These are phyloP conservation scores for Rhizopus sp. DNA, from an alignment of 371 early-diverging fungal genomes.

Conservation along the genomic window DNA sequence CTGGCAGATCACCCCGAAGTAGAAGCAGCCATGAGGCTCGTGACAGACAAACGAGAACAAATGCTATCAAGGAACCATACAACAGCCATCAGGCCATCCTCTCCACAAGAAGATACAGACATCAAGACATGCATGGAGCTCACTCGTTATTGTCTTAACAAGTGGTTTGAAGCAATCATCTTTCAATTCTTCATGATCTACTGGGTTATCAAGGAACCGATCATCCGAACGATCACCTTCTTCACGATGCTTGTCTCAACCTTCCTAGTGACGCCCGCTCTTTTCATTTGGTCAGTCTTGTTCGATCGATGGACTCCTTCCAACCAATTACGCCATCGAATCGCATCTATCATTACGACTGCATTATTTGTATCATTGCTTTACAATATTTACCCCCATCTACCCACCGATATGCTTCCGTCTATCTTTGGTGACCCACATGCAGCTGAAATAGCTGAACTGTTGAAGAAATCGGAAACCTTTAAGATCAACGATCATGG, in stretches of 20 bases:
- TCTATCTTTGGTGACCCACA: background rate
- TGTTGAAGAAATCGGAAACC: too few relatives aligned
- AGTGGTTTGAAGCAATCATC: constrained; percentile 5
- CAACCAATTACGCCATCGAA: background rate
- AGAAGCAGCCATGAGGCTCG: constrained; percentile 3
- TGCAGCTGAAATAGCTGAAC: too few relatives aligned
- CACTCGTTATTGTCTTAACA: constrained; percentile 1
- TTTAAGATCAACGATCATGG: too few relatives aligned
- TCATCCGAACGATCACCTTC: constrained; percentile 20
- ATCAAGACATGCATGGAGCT: background rate
- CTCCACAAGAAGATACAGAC: background rate
- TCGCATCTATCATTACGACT: constrained; percentile 1
- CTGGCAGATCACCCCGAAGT: constrained; percentile 14
- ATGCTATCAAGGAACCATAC: background rate
- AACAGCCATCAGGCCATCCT: background rate
- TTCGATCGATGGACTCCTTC: background rate
- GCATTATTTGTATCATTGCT: background rate
- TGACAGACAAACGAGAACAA: background rate
- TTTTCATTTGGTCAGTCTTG: constrained; percentile 4
- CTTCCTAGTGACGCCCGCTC: constrained; percentile 13
- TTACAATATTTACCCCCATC: background rate
- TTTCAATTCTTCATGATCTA: constrained; percentile 28
- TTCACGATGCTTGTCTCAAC: constrained; percentile 23
- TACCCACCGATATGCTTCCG: background rate
- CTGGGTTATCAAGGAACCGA: constrained; percentile 26